These are phyloP conservation scores for Fusarium sp. DNA, from an alignment of 2,329 filamentous ascomycete genomes.

Conservation along the genomic window DNA sequence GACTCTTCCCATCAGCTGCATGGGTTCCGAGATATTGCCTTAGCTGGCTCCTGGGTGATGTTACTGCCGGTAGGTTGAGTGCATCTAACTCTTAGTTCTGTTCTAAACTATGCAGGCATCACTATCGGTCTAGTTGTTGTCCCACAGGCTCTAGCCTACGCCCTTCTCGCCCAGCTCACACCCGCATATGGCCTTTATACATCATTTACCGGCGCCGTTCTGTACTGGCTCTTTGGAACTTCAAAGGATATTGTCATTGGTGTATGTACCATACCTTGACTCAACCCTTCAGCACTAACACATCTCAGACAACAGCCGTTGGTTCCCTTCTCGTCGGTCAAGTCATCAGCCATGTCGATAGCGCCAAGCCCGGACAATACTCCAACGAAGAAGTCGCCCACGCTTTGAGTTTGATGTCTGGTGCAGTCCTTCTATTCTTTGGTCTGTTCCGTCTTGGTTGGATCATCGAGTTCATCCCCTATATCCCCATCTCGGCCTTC, in stretches of 20 bases:
- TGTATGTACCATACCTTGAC: conserved; percentile 42
- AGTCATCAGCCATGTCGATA: conserved; percentile 54
- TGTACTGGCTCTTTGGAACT: conserved; percentile 88
- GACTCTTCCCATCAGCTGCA: conserved; percentile 72
- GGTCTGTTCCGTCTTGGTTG: conserved; percentile 62
- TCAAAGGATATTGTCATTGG: conserved; percentile 89
- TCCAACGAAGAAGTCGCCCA: conserved; percentile 56
- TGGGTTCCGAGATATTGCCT: conserved; percentile 80
- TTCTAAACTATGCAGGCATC: conserved; percentile 51
- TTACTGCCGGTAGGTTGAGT: conserved; percentile 71
- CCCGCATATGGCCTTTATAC: conserved; percentile 82
- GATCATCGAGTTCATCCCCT: conserved; percentile 64
- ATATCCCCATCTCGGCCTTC: conserved; percentile 62
- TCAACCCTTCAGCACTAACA: neutral
- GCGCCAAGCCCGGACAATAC: conserved; percentile 49
- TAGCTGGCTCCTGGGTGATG: conserved; percentile 78
- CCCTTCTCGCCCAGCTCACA: conserved; percentile 74
- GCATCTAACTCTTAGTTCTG: conserved; percentile 54
- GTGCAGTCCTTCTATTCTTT: conserved; percentile 56
- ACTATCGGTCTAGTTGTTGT: conserved; percentile 76
- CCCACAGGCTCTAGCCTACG: conserved; percentile 85
- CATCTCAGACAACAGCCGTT: conserved; percentile 65
- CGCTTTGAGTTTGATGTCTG: conserved; percentile 58
- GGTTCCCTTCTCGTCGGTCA: conserved; percentile 64
- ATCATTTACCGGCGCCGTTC: conserved; percentile 82